A percentile compares a stretch with the other conserved stretches of the same genome.
Conservation (phyloP, 2,329 filamentous ascomycete genomes). For the Fusarium sp. region DNA sequence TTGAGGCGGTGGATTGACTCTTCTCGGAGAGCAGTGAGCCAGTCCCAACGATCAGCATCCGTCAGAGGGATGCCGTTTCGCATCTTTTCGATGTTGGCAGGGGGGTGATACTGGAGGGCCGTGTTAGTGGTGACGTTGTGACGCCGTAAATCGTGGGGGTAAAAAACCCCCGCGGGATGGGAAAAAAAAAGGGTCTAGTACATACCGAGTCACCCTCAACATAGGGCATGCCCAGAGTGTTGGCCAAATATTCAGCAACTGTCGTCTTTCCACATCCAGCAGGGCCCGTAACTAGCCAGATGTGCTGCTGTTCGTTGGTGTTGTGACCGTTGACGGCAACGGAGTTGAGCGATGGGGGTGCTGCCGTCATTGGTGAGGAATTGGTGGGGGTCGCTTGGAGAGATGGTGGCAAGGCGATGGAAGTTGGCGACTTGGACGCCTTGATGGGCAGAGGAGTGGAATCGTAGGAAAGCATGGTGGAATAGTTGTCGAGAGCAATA, state of each 20-base stretch:
- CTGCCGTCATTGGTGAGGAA: slow-evolving; percentile 35
- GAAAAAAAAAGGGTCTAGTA: slow-evolving; percentile 3
- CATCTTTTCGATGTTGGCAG: slow-evolving; percentile 93
- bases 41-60: slow-evolving; percentile 97
- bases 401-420: slow-evolving; percentile 37
- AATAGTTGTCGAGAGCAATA: slow-evolving; percentile 6
- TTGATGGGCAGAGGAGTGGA: slow-evolving; percentile 57
- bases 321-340: slow-evolving; percentile 47
- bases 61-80: slow-evolving; percentile 83
- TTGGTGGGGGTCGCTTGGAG: slow-evolving; percentile 33
- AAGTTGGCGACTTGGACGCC: slow-evolving; percentile 50
- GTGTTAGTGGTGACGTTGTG: slow-evolving; percentile 40
- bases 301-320: slow-evolving; percentile 67
- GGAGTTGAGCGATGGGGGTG: slow-evolving; percentile 44
- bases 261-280: slow-evolving; percentile 86
- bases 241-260: slow-evolving; percentile 74
- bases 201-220: slow-evolving; percentile 83
- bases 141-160: slow-evolving; percentile 6
- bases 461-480: slow-evolving; percentile 65
- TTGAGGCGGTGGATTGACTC: slow-evolving; percentile 70
- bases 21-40: slow-evolving; percentile 84
- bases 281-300: slow-evolving; percentile 84
- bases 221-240: slow-evolving; percentile 74
- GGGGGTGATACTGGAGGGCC: slow-evolving; percentile 74
- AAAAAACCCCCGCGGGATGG: neutral